A percentile compares a stretch with the other conserved stretches of the same genome.
Evolutionary conservation across 192 early-diverging fungal species (phyloP).

Genomic region (Coemansia sp.): DNA sequence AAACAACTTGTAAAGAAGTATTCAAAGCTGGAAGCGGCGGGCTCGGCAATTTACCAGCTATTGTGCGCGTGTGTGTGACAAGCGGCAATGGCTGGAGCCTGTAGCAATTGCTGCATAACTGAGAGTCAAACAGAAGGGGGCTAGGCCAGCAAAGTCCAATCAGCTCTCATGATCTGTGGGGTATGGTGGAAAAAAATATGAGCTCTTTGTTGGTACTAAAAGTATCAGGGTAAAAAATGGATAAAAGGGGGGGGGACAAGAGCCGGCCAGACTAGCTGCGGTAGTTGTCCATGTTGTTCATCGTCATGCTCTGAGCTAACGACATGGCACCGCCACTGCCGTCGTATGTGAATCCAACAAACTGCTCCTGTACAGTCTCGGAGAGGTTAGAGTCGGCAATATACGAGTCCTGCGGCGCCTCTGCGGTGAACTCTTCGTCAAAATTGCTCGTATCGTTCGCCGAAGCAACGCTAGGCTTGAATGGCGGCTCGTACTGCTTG

Average conservation of each 20-base stretch:
- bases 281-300: constrained; percentile 48
- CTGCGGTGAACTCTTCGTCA: constrained; percentile 97
- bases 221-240: neutral
- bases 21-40: too few species aligned
- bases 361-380: constrained; percentile 90
- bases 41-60: too few species aligned
- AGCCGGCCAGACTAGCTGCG: constrained; percentile 19
- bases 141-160: too few species aligned
- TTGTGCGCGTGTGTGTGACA: too few species aligned
- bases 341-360: constrained; percentile 91
- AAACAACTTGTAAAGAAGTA: too few species aligned
- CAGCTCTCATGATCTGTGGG: too few species aligned
- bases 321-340: constrained; percentile 71
- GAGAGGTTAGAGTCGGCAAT: constrained; percentile 79
- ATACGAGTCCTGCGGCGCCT: constrained; percentile 85
- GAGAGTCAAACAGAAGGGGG: too few species aligned
- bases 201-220: neutral
- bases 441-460: constrained; percentile 96
- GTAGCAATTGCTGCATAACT: too few species aligned
- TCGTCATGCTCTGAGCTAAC: constrained; percentile 56
- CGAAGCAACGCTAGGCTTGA: constrained; percentile 86
- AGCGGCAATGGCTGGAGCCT: too few species aligned
- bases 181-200: too few species aligned
- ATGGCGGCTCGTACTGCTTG: constrained; percentile 89
- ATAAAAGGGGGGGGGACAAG: neutral